Conservation (phyloP, 2,329 filamentous ascomycete genomes). For the Aspergillus fumigatus region DNA sequence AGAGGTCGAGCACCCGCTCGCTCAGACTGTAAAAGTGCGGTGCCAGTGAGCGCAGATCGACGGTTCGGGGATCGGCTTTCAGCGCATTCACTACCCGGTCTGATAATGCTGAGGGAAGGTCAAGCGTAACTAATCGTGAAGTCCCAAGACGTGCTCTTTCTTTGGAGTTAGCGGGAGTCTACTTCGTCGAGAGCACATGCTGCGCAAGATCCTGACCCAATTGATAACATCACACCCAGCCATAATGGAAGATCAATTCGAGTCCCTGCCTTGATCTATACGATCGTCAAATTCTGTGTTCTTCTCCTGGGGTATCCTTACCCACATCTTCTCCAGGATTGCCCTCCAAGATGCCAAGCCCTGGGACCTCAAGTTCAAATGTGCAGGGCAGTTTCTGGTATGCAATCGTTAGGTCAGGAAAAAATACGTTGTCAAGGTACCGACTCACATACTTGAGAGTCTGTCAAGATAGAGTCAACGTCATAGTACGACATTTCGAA, state of each 20-base stretch:
- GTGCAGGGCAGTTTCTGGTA: slow-evolving; percentile 87
- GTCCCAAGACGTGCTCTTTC: slow-evolving; percentile 41
- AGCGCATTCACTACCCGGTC: slow-evolving; percentile 81
- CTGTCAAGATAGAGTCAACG: slow-evolving; percentile 45
- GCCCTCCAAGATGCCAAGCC: slow-evolving; percentile 84
- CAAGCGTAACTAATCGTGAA: slow-evolving; percentile 67
- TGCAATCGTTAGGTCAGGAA: not conserved
- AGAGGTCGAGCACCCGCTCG: slow-evolving; percentile 80
- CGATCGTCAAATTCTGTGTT: not conserved
- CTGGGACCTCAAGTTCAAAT: slow-evolving; percentile 83
- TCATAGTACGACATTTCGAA: slow-evolving; percentile 44
- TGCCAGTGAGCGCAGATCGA: slow-evolving; percentile 77
- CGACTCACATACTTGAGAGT: slow-evolving; percentile 35
- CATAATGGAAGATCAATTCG: slow-evolving; percentile 82
- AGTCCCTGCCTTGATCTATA: slow-evolving; percentile 72
- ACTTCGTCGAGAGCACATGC: not conserved
- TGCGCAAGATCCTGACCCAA: slow-evolving; percentile 35
- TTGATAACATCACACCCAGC: slow-evolving; percentile 82
- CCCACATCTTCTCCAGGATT: slow-evolving; percentile 60
- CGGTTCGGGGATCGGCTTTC: slow-evolving; percentile 81
- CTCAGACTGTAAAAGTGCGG: slow-evolving; percentile 85
- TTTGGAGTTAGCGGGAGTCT: not conserved
- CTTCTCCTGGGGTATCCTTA: not conserved
- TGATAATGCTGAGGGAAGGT: slow-evolving; percentile 72
- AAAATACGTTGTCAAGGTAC: not conserved